A percentile compares a stretch with the other conserved stretches of the same genome.
Evolutionary conservation across 2,329 filamentous ascomycete species (phyloP).

Genomic region (Diaporthe aspalathi): DNA sequence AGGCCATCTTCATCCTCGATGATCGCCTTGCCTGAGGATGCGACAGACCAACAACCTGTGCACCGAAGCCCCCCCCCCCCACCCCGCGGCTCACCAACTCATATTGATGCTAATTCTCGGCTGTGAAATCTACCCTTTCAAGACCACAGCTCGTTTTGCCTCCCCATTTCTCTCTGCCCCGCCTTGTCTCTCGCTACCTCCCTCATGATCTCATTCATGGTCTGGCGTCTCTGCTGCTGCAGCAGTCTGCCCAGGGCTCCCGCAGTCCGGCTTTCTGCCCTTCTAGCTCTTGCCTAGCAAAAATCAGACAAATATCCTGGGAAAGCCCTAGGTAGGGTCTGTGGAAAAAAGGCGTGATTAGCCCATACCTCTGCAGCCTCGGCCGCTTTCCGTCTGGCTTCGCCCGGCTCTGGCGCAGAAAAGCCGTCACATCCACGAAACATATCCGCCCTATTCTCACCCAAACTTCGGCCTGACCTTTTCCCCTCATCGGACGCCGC

Average conservation of each 20-base stretch:
- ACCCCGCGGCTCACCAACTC: not conserved
- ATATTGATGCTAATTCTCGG: not conserved
- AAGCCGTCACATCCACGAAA: no score
- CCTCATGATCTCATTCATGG: conserved; percentile 1
- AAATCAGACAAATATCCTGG: not conserved
- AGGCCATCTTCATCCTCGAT: not conserved
- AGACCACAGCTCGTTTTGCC: not conserved
- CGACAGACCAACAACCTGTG: not conserved
- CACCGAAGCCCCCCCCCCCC: not conserved
- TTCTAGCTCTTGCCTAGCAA: conserved; percentile 4
- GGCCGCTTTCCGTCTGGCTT: not conserved
- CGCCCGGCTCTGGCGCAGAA: not conserved
- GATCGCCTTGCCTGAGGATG: not conserved
- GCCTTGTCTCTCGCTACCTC: not conserved
- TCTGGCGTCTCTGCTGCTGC: conserved; percentile 3
- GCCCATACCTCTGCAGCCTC: conserved; percentile 1
- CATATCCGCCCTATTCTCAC: not conserved
- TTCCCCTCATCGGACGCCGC: not conserved
- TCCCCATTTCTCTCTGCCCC: not conserved
- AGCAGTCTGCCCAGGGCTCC: not conserved
- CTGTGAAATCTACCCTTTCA: not conserved
- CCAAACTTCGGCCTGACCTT: not conserved
- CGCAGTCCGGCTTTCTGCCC: not conserved
- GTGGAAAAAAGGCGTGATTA: no score
- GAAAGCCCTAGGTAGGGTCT: no score